phyloP scores from a whole-genome alignment of 345 rosid genomes.

The Lagerstroemia speciosa region DNA sequence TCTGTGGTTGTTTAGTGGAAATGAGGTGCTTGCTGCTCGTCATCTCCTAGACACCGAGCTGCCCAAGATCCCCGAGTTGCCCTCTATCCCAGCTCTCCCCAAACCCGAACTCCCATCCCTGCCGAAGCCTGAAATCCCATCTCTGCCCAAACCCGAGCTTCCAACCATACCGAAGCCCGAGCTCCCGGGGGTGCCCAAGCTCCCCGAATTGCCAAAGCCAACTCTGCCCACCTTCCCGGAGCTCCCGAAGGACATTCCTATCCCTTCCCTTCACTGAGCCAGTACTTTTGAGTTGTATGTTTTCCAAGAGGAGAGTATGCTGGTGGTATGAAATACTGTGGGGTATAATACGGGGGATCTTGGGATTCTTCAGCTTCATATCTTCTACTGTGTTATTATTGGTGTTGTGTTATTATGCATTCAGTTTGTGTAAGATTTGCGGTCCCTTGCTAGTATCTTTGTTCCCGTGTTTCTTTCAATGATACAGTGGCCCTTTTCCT shows the following conservation, averaged over 20 bases:
- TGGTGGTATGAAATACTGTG: not conserved
- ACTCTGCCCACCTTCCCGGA: not conserved
- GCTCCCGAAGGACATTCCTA: not conserved
- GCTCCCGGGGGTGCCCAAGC: conserved; percentile 8
- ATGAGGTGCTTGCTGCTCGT: conserved; percentile 12
- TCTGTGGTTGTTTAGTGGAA: not conserved
- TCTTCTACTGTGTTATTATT: not conserved
- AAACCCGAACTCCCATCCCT: conserved; percentile 4
- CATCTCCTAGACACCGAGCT: conserved; percentile 12
- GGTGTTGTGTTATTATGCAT: not conserved
- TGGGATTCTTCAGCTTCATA: not conserved
- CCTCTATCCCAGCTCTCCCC: not conserved
- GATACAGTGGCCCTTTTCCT: not conserved
- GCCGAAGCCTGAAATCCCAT: not conserved
- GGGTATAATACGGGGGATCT: not conserved
- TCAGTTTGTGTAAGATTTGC: not conserved
- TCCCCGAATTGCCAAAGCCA: conserved; percentile 1
- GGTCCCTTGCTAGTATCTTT: not conserved
- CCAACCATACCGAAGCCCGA: conserved; percentile 3
- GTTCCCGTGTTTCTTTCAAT: not conserved
- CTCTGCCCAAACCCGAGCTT: conserved; percentile 1
- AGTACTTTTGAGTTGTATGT: not conserved
- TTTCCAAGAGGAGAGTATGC: not conserved
- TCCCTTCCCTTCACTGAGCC: not conserved
- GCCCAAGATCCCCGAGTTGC: conserved; percentile 5